Conservation (phyloP, 306 rosid genomes). For the Arachis hypogaea region DNA sequence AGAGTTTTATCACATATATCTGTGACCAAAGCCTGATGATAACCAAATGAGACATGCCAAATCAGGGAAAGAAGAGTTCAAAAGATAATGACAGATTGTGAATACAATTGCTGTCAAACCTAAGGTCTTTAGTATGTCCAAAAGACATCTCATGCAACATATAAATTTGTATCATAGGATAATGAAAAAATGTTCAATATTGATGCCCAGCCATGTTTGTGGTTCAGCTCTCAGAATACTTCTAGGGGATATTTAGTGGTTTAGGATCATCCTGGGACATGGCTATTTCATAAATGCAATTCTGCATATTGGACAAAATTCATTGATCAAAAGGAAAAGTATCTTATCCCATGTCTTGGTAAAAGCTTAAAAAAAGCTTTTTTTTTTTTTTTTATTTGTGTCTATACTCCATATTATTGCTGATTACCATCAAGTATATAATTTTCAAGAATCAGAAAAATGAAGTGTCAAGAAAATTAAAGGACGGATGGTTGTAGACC, state of each 20-base stretch:
- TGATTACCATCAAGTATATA: not conserved
- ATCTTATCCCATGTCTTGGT: not conserved
- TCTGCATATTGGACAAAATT: constrained; percentile 11
- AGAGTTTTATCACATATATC: constrained; percentile 82
- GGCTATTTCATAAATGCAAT: constrained; percentile 24
- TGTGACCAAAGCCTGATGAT: constrained; percentile 67
- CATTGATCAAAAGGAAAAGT: constrained; percentile 4
- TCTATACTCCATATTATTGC: not conserved
- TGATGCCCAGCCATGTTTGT: not conserved
- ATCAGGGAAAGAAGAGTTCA: constrained; percentile 31
- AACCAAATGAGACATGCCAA: constrained; percentile 32
- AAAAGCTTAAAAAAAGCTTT: not conserved
- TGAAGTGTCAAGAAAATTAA: not conserved
- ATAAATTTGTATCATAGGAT: constrained; percentile 17
- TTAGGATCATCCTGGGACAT: constrained; percentile 7
- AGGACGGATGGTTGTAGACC: constrained; percentile 45
- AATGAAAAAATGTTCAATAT: constrained; percentile 16
- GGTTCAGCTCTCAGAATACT: not conserved
- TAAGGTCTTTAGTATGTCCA: constrained; percentile 22
- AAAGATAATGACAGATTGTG: constrained; percentile 28
- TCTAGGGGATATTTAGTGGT: not conserved
- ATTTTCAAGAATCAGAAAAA: no score
- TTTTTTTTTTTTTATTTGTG: not conserved
- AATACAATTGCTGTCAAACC: constrained; percentile 8
- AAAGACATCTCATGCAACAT: constrained; percentile 7